Conservation (phyloP, 2,329 filamentous ascomycete genomes). For the Aureobasidium leucospermi region DNA sequence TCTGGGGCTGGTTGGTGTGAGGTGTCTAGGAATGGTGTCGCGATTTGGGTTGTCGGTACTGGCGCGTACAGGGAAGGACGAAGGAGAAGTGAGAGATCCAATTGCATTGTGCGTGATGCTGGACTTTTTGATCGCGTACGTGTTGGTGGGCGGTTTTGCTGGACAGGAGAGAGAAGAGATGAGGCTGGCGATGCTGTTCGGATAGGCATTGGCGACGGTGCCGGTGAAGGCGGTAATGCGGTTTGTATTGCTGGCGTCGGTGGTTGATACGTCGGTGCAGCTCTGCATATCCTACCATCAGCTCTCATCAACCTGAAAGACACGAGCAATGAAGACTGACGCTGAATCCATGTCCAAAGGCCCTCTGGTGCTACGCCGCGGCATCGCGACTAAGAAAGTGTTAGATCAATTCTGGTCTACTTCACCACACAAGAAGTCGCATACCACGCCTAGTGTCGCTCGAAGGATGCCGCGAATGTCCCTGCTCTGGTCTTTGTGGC, state of each 20-base stretch:
- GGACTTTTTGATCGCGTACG: conserved; percentile 17
- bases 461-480: background rate
- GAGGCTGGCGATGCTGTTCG: conserved; percentile 8
- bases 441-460: conserved; percentile 3
- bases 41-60: conserved; percentile 56
- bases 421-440: background rate
- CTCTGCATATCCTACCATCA: background rate
- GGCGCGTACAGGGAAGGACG: conserved; percentile 77
- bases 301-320: background rate
- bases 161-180: conserved; percentile 18
- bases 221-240: conserved; percentile 20
- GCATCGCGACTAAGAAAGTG: conserved; percentile 43
- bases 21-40: conserved; percentile 61
- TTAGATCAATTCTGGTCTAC: background rate
- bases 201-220: conserved; percentile 5
- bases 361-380: conserved; percentile 66
- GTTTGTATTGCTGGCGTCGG: conserved; percentile 17
- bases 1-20: conserved; percentile 55
- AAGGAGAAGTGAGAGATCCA: conserved; percentile 75
- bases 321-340: conserved; percentile 25
- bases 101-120: conserved; percentile 28
- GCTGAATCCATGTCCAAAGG: conserved; percentile 73
- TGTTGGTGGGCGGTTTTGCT: conserved; percentile 1
- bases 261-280: background rate
- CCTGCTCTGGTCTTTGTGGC: conserved; percentile 1